Conservation (phyloP, 306 rosid species). For the Pachyrhizus erosus region DNA sequence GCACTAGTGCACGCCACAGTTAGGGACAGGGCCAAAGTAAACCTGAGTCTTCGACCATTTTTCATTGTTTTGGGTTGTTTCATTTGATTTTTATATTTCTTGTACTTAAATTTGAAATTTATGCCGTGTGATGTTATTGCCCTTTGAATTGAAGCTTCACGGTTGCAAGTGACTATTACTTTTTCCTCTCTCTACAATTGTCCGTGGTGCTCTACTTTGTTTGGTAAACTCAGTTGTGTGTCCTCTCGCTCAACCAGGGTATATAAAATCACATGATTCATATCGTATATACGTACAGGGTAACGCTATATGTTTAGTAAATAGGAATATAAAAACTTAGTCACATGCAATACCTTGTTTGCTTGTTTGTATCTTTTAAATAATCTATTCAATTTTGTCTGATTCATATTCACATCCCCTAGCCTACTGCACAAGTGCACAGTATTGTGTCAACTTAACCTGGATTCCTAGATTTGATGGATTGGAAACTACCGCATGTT, state of each 20-base stretch:
- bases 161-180: conserved; percentile 47
- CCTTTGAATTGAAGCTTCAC: conserved; percentile 62
- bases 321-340: not conserved
- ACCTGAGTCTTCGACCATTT: conserved; percentile 46
- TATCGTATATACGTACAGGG: not conserved
- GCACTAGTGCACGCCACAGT: conserved; percentile 62
- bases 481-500: conserved; percentile 20
- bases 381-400: not conserved
- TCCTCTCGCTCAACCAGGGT: not conserved
- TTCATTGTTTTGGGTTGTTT: conserved; percentile 52
- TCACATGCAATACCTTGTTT: not conserved
- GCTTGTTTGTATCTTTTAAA: not conserved
- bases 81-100: conserved; percentile 56
- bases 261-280: not conserved
- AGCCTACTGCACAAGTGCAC: not conserved
- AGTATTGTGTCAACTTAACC: not conserved
- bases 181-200: not conserved
- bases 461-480: conserved; percentile 23
- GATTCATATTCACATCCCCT: conserved; percentile 1
- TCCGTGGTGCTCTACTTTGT: conserved; percentile 16
- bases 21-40: conserved; percentile 44
- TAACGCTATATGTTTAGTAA: not conserved
- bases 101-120: conserved; percentile 46
- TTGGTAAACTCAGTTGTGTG: conserved; percentile 15
- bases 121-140: conserved; percentile 66